Conservation (phyloP, 331 rosid species). For the Spiraea crenata region DNA sequence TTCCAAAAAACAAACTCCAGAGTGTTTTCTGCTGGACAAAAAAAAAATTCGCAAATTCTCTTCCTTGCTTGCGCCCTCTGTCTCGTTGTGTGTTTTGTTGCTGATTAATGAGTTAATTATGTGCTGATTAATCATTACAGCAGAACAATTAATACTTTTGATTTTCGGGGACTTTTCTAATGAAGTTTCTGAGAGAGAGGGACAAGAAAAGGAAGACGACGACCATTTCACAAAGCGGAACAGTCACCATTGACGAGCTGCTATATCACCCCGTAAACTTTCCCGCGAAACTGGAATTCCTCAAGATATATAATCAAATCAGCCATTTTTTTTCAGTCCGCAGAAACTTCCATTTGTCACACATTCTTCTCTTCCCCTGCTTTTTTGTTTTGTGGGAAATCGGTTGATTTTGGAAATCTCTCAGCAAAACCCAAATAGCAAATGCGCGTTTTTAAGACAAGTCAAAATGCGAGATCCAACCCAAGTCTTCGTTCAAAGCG, state of each 20-base stretch:
- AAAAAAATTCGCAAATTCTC: neutral
- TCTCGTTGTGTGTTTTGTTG: neutral
- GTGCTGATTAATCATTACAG: constrained; percentile 4
- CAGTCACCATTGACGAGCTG: constrained; percentile 40
- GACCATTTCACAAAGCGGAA: neutral
- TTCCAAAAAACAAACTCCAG: neutral
- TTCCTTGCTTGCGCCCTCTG: neutral
- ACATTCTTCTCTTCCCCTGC: neutral
- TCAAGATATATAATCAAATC: neutral
- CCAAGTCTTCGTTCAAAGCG: constrained; percentile 32
- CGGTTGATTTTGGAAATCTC: constrained; percentile 18
- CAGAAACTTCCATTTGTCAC: neutral
- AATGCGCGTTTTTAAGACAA: constrained; percentile 39
- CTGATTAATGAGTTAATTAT: neutral
- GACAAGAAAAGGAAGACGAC: neutral
- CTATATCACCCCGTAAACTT: constrained; percentile 19
- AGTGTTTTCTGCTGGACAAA: neutral
- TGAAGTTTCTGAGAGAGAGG: constrained; percentile 7
- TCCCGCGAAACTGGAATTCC: constrained; percentile 48
- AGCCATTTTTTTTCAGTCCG: neutral
- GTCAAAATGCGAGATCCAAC: constrained; percentile 52
- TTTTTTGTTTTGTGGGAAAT: constrained; percentile 27
- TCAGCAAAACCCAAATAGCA: constrained; percentile 2
- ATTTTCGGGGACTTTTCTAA: neutral
- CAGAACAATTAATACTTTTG: neutral